Evolutionary conservation across 2,329 filamentous ascomycete genomes (phyloP), one percentile per base, ranked within the genome.

Genomic region (Fusarium pseudoanthophilum): DNA sequence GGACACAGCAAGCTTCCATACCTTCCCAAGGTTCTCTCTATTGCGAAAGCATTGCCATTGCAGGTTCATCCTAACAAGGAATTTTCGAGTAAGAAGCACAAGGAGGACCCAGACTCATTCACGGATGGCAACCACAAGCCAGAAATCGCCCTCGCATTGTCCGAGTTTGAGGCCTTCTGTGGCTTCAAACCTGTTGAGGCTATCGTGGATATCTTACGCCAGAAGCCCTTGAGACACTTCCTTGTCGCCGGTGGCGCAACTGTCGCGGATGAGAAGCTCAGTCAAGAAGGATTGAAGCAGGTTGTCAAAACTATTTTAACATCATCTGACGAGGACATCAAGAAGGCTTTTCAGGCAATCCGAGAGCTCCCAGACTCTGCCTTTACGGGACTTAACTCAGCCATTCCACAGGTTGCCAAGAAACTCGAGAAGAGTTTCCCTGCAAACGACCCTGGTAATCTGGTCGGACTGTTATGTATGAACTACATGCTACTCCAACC

Each of bases 41-140:
- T 95, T 77, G 86, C 87, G 42, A 94, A 94, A 80, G 92, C 92
- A 0, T 86, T 95, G 1, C 92, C 92, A 2, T 84, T 95, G 5
- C 92, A 95, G 78, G 87, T 94, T 20, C 92, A 95, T 72, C 92
- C 92, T 37, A 89, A 94, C 82, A 93, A 92, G 77, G 84, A 87
- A 1, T 86, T 94, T 3, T 88, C 92, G 1, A 82, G 86, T 14
- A 86, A 90, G 75, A 85, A 94, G 5, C 91, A 94, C 81, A 79
- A 86, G 60, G 80, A 89, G 72, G 86, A 93, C 60, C 92, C 92
- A 0, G 81, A 89, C 5, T 87, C 89, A 64, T 95, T 92, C 79
- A 89, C 88, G 3, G 92, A 95, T 73, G 83, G 88, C 6, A 95
- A 95, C 79, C 92, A 95, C 84, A 95, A 95, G 82, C 92, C 93